Evolutionary conservation across 176 grass and related monocot genomes (phyloP).

Genomic region (Phyllostachys edulis): DNA sequence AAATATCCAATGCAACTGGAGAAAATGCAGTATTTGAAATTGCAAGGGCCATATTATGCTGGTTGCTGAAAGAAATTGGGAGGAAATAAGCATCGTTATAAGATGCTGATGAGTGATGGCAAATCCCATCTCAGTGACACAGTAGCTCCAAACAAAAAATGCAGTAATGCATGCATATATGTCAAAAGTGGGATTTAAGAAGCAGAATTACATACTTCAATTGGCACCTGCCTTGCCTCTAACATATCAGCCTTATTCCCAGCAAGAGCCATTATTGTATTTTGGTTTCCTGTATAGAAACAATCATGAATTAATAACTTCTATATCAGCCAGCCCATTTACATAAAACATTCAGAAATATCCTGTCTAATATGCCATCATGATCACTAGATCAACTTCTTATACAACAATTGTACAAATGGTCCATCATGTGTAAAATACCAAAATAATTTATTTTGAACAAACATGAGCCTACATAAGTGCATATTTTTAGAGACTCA

Average conservation of each 20-base stretch:
- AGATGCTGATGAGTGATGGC: neutral
- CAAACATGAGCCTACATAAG: neutral
- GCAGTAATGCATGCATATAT: neutral
- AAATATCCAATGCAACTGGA: neutral
- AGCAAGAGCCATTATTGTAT: constrained; percentile 87
- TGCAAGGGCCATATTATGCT: neutral
- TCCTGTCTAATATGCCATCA: neutral
- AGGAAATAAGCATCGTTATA: neutral
- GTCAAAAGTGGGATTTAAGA: neutral
- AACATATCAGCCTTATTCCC: constrained; percentile 93
- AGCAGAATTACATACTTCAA: constrained; percentile 53
- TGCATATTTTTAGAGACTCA: constrained; percentile 4
- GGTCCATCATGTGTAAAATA: neutral
- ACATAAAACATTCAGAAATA: neutral
- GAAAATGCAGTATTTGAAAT: neutral
- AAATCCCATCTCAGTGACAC: neutral
- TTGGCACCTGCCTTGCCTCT: constrained; percentile 74
- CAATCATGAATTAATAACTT: constrained; percentile 11
- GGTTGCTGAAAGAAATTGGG: neutral
- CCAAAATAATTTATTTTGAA: neutral
- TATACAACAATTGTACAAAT: neutral
- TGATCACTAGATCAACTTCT: neutral
- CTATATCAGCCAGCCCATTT: neutral
- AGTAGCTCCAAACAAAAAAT: neutral
- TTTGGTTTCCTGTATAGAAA: constrained; percentile 63